phyloP scores from a whole-genome alignment of 1,284 basidiomycete genomes.

The Meira nashicola region DNA sequence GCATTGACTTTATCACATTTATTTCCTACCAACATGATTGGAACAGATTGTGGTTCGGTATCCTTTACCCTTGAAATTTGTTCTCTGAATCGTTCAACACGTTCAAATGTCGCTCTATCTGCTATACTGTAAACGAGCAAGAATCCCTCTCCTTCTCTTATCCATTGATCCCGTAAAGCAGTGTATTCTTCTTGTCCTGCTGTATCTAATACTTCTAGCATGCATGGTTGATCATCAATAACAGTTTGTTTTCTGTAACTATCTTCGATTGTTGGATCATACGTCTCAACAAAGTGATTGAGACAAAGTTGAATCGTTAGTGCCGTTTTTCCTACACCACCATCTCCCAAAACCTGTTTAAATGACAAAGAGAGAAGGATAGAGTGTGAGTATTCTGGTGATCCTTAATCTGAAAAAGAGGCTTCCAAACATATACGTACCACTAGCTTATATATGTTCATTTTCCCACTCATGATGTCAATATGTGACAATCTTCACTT shows the following conservation, averaged over 20 bases:
- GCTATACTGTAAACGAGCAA: conserved; percentile 54
- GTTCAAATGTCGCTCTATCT: conserved; percentile 53
- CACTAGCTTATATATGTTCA: too few species aligned
- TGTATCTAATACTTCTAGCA: conserved; percentile 79
- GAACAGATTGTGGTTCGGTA: conserved; percentile 55
- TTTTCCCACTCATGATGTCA: too few species aligned
- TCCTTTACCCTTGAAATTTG: conserved; percentile 53
- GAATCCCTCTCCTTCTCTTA: conserved; percentile 55
- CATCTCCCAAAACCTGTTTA: conserved; percentile 90
- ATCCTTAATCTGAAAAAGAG: too few species aligned
- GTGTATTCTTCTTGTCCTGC: conserved; percentile 68
- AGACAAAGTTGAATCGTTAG: conserved; percentile 64
- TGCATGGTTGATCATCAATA: conserved; percentile 54
- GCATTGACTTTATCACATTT: conserved; percentile 78
- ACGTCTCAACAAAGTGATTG: conserved; percentile 32
- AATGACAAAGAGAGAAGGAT: conserved; percentile 54
- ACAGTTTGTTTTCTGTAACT: conserved; percentile 54
- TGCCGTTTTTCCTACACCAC: conserved; percentile 96
- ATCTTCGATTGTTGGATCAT: conserved; percentile 54
- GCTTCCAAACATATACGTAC: too few species aligned
- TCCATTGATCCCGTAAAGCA: conserved; percentile 55
- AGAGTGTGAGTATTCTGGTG: background rate
- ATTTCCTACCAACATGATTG: conserved; percentile 81
- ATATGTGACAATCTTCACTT: too few species aligned
- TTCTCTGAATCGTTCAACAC: conserved; percentile 52